phyloP scores from a whole-genome alignment of 208 protist species.

The Wallacemonas sp. region DNA sequence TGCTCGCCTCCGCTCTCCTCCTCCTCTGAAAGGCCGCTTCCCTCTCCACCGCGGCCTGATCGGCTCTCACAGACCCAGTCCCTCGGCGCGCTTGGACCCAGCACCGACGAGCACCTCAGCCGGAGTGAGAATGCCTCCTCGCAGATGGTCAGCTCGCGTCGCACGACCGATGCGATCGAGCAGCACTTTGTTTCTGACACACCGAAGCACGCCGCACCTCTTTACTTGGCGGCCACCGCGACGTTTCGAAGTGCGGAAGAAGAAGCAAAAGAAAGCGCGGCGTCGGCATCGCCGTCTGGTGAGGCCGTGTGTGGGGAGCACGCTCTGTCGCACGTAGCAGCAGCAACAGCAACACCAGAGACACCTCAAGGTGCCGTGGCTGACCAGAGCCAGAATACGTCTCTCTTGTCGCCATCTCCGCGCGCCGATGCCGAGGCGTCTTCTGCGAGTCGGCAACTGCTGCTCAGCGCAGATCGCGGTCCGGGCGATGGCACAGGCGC shows the following conservation, averaged over 20 bases:
- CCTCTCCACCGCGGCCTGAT: constrained; percentile 1
- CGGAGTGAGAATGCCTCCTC: too few relatives aligned
- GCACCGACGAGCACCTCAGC: too few relatives aligned
- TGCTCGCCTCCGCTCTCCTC: too few relatives aligned
- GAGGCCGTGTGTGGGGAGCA: too few relatives aligned
- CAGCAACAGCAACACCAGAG: neutral
- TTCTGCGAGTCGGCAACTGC: neutral
- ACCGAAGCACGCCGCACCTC: neutral
- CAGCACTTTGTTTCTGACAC: neutral
- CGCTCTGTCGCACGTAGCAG: neutral
- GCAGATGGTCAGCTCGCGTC: too few relatives aligned
- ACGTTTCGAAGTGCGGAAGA: neutral
- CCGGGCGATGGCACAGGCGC: neutral
- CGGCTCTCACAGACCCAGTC: neutral
- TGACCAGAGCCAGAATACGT: neutral
- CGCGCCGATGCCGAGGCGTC: neutral
- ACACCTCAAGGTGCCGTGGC: too few relatives aligned
- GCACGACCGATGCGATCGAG: neutral
- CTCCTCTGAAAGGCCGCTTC: too few relatives aligned
- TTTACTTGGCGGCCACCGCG: neutral
- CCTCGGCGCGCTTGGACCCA: neutral
- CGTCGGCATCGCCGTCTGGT: too few relatives aligned
- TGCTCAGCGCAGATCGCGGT: neutral
- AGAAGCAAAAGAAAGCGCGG: too few relatives aligned
- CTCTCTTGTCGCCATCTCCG: constrained; percentile 4